phyloP scores from a whole-genome alignment of 2,329 filamentous ascomycete genomes.

The Paraconiothyrium brasiliense region DNA sequence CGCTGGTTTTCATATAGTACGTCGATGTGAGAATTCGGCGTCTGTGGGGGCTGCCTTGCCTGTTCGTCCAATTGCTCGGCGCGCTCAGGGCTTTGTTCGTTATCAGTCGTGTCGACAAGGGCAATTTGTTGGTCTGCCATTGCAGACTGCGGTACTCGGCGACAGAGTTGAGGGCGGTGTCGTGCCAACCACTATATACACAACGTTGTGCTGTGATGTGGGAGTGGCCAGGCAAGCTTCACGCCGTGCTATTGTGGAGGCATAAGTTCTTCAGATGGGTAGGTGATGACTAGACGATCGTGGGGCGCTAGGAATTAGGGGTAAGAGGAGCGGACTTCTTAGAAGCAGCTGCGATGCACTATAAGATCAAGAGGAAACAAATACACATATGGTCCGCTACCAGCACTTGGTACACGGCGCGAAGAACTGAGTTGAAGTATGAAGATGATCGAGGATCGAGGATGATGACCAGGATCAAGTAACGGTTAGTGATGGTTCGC shows the following conservation, averaged over 20 bases:
- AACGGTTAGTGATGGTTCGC: slow-evolving; percentile 30
- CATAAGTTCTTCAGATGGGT: slow-evolving; percentile 38
- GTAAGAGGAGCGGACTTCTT: slow-evolving; percentile 15
- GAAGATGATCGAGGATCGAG: slow-evolving; percentile 6
- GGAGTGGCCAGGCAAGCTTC: slow-evolving; percentile 16
- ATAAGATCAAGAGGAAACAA: neutral
- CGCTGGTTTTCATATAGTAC: slow-evolving; percentile 96
- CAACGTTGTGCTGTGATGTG: neutral
- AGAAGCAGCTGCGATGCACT: slow-evolving; percentile 2
- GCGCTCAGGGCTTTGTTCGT: slow-evolving; percentile 43
- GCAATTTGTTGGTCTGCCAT: slow-evolving; percentile 70
- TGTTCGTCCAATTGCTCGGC: slow-evolving; percentile 23
- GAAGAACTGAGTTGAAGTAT: slow-evolving; percentile 8
- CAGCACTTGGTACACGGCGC: slow-evolving; percentile 20
- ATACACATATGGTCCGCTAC: slow-evolving; percentile 8
- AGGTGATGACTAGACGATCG: slow-evolving; percentile 24
- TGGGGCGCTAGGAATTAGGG: slow-evolving; percentile 30
- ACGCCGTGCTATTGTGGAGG: slow-evolving; percentile 39
- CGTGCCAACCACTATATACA: neutral
- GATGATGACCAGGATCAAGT: slow-evolving; percentile 6
- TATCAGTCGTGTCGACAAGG: slow-evolving; percentile 67
- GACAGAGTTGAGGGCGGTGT: neutral
- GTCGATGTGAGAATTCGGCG: slow-evolving; percentile 65
- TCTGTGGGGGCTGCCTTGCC: slow-evolving; percentile 28
- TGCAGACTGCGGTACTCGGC: slow-evolving; percentile 10